Percentiles rank a stretch among this genome's conserved stretches.
Evolutionary conservation across 2,329 filamentous ascomycete genomes (phyloP).

Genomic region (Arthroderma sp.): DNA sequence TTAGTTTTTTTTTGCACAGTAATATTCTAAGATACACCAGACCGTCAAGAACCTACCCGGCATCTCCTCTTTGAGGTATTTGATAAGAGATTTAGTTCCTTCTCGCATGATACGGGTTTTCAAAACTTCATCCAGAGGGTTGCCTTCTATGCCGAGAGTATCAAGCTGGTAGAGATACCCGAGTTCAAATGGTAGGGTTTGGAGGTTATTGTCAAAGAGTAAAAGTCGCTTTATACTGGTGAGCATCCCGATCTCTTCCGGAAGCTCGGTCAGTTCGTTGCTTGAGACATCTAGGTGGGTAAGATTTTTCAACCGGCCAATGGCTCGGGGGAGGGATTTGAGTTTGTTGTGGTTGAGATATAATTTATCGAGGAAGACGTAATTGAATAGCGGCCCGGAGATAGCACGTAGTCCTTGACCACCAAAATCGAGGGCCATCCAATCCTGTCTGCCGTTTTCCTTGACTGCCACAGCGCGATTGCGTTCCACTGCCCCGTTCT

Average conservation of each 20-base stretch:
- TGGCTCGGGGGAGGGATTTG: conserved; percentile 60
- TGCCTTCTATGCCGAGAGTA: conserved; percentile 81
- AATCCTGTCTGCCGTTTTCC: conserved; percentile 53
- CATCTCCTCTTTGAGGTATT: conserved; percentile 68
- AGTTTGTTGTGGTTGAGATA: conserved; percentile 92
- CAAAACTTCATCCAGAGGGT: conserved; percentile 62
- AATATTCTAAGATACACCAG: conserved; percentile 11
- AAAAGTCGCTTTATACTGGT: conserved; percentile 76
- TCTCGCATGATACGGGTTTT: conserved; percentile 76
- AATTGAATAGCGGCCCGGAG: conserved; percentile 66
- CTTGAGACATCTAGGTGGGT: conserved; percentile 76
- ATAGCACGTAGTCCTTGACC: conserved; percentile 87
- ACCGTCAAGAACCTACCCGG: conserved; percentile 49
- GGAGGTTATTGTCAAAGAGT: conserved; percentile 82
- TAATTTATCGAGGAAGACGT: conserved; percentile 78
- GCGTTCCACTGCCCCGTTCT: conserved; percentile 41
- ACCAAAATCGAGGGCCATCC: conserved; percentile 87
- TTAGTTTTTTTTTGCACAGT: conserved; percentile 8
- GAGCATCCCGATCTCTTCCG: conserved; percentile 91
- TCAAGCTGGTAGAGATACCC: conserved; percentile 82
- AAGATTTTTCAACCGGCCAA: conserved; percentile 71
- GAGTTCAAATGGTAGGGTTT: conserved; percentile 68
- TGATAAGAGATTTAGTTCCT: conserved; percentile 75
- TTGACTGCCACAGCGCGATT: conserved; percentile 54
- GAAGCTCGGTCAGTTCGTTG: conserved; percentile 71